Base-by-base conservation (phyloP, 306 rosid species). In the Prunus davidiana region DNA sequence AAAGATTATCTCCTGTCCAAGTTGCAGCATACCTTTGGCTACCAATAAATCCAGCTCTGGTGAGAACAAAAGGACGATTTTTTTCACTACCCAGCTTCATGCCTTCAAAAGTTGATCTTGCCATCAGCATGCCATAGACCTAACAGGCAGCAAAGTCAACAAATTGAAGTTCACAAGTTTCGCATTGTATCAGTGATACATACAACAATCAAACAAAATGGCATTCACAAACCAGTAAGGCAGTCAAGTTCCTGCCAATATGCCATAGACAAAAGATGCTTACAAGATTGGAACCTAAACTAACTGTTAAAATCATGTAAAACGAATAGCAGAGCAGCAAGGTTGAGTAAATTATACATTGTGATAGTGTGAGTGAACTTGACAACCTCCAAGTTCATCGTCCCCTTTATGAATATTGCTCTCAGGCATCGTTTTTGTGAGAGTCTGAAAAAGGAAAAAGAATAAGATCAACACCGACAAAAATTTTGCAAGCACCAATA, bases 21-120 rank as follows among this genome's bases (percentile, higher is more conserved):
- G 96, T 93, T 77, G 98, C 96, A 76, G 98, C 98, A 82, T 88
- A 87, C 87, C 93, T 88, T 86, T 93, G 98, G 87, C 94, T 91
- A 62, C 98, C 98, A 88, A 78, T 60, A 85, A 91, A 90, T 84
- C 97, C 98, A 84, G 97, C 97, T 83, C 98, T 88, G 12, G 98
- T 88, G 75, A 91, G 97, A 86, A 93, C 97, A 88, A 93, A 93
- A 66, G 98, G 98, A 71, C 97, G 96, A 83, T 84, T 90, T 43
- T 84, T 84, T 82, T 78, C 84, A 78, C 85, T 84, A 74, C 91
- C 93, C 76, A 86, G 72, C 79, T 87, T 88, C 97, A 93, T 88
- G 76, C 98, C 98, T 78, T 93, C 98, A 85, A 80, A 87, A 57
- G 98, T 93, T 68, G 98, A 90, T 75, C 94, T 90, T 63, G 96